Conservation (phyloP, 1,139 yeast species). For the Meyerozyma guilliermondii region DNA sequence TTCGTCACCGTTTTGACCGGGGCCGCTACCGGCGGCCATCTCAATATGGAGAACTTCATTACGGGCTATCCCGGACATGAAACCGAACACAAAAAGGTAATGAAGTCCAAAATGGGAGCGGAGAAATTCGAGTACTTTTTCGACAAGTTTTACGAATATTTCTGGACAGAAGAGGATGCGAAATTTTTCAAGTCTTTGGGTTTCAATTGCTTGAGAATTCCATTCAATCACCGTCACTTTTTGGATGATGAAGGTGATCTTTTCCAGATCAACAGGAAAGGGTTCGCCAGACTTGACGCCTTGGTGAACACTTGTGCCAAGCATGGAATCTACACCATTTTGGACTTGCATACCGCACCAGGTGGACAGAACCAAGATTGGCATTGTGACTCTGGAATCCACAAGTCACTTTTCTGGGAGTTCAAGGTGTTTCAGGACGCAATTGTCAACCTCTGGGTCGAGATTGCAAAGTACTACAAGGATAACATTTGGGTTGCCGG, state of each 20-base stretch:
- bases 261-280: constrained; percentile 30
- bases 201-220: constrained; percentile 40
- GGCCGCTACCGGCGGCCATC: constrained; percentile 42
- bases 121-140: constrained; percentile 41
- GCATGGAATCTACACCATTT: constrained; percentile 36
- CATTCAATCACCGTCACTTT: constrained; percentile 44
- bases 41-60: constrained; percentile 48
- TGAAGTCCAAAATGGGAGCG: constrained; percentile 29
- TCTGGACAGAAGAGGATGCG: constrained; percentile 44
- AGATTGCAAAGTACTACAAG: constrained; percentile 35
- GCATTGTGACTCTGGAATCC: constrained; percentile 42
- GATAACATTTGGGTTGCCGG: constrained; percentile 44
- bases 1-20: constrained; percentile 31
- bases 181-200: constrained; percentile 32
- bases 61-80: constrained; percentile 48
- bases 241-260: constrained; percentile 35
- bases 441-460: constrained; percentile 35
- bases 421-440: constrained; percentile 41
- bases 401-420: constrained; percentile 41
- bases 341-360: constrained; percentile 42
- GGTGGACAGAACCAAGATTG: constrained; percentile 50
- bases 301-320: constrained; percentile 33
- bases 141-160: constrained; percentile 42
- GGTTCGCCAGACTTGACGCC: constrained; percentile 36
- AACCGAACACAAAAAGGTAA: constrained; percentile 37